Conservation (phyloP, 345 rosid genomes). For the Isatis tinctoria region DNA sequence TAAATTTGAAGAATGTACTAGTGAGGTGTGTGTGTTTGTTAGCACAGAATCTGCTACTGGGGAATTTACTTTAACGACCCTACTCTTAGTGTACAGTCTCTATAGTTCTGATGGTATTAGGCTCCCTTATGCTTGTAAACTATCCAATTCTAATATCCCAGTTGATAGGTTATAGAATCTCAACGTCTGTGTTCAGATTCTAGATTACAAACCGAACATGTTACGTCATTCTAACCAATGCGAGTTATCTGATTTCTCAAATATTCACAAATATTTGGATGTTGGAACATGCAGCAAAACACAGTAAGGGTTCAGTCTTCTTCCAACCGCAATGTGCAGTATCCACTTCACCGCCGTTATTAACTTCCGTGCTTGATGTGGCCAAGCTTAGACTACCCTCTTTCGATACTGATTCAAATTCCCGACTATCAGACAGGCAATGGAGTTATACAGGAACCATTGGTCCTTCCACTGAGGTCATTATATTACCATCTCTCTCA, state of each 20-base stretch:
- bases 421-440: constrained; percentile 42
- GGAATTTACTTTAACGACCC: no score
- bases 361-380: constrained; percentile 57
- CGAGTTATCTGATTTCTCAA: background rate
- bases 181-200: background rate
- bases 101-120: background rate
- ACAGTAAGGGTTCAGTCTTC: constrained; percentile 39
- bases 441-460: constrained; percentile 60
- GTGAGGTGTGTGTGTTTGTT: no score
- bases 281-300: constrained; percentile 54
- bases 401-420: constrained; percentile 50
- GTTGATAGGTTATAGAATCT: background rate
- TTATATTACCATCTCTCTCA: background rate
- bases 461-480: constrained; percentile 64
- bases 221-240: background rate
- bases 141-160: background rate
- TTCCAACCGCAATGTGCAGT: constrained; percentile 66
- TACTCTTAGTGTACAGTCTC: background rate
- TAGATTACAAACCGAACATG: background rate
- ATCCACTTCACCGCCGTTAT: constrained; percentile 51
- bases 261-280: background rate
- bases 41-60: no score
- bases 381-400: constrained; percentile 79
- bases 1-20: background rate
- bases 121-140: background rate